Evolutionary conservation across 495 filamentous ascomycete genomes (phyloP).

Genomic region (Xylaria acuta): DNA sequence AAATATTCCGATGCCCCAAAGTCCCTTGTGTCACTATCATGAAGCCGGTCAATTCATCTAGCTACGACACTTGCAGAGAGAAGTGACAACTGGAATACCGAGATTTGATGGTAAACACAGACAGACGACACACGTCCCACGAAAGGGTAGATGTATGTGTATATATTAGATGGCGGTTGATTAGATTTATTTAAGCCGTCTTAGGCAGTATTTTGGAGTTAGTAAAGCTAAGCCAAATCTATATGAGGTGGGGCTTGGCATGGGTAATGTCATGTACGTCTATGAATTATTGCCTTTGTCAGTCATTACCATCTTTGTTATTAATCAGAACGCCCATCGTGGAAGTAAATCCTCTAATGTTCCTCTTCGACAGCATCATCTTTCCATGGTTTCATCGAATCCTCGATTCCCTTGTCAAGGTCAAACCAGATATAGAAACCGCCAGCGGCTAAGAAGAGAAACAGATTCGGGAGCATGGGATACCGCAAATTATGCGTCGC

Average conservation of each 20-base stretch:
- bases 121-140: background rate
- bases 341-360: conserved; percentile 1
- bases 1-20: background rate
- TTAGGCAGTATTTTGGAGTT: no score
- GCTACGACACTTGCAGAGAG: background rate
- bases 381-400: conserved; percentile 30
- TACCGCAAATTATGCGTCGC: conserved; percentile 34
- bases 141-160: background rate
- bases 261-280: background rate
- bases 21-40: background rate
- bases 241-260: background rate
- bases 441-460: conserved; percentile 30
- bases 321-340: background rate
- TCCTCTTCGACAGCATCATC: conserved; percentile 2
- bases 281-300: background rate
- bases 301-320: background rate
- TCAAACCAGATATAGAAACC: conserved; percentile 34
- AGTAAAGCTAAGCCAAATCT: no score
- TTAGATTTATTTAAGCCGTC: no score
- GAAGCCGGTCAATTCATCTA: background rate
- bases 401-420: conserved; percentile 35
- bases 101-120: background rate
- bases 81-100: background rate
- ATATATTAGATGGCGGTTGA: no score
- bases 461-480: conserved; percentile 36